Evolutionary conservation across 1,284 basidiomycete genomes (phyloP).

Genomic region (Ganoderma boninense): DNA sequence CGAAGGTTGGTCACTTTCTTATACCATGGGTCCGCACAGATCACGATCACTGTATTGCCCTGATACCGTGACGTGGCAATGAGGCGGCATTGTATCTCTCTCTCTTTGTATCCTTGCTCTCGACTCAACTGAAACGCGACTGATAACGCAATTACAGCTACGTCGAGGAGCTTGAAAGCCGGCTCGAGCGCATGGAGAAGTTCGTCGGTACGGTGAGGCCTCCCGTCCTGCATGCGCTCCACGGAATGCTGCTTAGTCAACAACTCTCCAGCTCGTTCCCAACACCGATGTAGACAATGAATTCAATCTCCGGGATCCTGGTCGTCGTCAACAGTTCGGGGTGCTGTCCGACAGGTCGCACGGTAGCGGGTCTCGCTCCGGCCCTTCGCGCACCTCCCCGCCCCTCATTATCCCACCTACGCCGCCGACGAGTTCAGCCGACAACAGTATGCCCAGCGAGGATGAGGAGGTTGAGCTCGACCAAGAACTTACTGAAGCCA

Average conservation of each 20-base stretch:
- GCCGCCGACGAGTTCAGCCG: slow-evolving; percentile 22
- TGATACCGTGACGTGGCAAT: too few species aligned
- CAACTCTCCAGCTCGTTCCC: slow-evolving; percentile 46
- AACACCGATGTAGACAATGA: slow-evolving; percentile 52
- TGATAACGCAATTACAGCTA: slow-evolving; percentile 51
- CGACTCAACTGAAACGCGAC: too few species aligned
- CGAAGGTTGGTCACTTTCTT: slow-evolving; percentile 69
- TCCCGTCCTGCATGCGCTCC: not conserved
- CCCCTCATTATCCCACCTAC: slow-evolving; percentile 5
- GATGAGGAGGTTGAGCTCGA: not conserved
- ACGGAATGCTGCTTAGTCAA: not conserved
- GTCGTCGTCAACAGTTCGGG: slow-evolving; percentile 22
- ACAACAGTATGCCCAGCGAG: not conserved
- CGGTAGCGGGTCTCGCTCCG: slow-evolving; percentile 21
- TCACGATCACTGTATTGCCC: not conserved
- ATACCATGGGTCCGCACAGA: not conserved
- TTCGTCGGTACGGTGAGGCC: slow-evolving; percentile 62
- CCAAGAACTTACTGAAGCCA: slow-evolving; percentile 23
- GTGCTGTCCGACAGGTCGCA: slow-evolving; percentile 28
- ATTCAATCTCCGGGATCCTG: slow-evolving; percentile 29
- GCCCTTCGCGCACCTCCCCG: slow-evolving; percentile 18
- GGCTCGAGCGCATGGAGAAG: slow-evolving; percentile 77
- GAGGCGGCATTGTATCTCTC: too few species aligned
- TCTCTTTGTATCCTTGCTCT: not conserved
- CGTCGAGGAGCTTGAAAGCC: slow-evolving; percentile 74